These are phyloP conservation scores for Coniella vitis DNA, from an alignment of 2,329 filamentous ascomycete genomes.

Conservation along the genomic window DNA sequence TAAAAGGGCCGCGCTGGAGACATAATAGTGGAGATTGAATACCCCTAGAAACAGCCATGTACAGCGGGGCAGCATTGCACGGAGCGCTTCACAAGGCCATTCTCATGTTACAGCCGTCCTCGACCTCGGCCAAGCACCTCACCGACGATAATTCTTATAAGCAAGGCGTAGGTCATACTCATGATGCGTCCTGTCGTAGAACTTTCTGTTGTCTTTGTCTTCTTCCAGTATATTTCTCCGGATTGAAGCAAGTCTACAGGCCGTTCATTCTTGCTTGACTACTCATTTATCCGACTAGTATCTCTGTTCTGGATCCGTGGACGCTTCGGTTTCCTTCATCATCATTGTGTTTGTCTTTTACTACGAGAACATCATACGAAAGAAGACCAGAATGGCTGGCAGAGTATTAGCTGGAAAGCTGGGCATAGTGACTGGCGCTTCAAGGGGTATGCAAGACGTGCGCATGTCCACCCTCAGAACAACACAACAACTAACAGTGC, in stretches of 20 bases:
- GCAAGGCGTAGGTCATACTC: no score
- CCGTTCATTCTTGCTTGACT: no score
- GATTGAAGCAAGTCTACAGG: neutral
- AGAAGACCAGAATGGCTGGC: conserved; percentile 10
- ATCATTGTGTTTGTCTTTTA: no score
- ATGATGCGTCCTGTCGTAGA: no score
- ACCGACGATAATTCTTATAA: neutral
- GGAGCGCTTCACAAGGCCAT: no score
- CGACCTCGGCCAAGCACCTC: neutral
- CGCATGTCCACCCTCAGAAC: neutral
- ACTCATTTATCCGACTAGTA: neutral
- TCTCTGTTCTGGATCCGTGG: no score
- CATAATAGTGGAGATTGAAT: neutral
- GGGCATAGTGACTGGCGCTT: conserved; percentile 38
- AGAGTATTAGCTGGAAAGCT: conserved; percentile 16
- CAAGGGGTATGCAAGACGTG: conserved; percentile 51
- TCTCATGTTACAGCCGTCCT: neutral
- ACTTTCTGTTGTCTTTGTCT: neutral
- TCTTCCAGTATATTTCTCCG: neutral
- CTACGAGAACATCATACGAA: no score
- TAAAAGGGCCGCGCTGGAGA: neutral
- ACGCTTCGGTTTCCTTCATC: no score
- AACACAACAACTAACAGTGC: conserved; percentile 10
- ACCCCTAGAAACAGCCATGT: neutral
- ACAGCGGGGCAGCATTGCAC: conserved; percentile 4